Evolutionary conservation across 2,329 filamentous ascomycete species (phyloP), one percentile per base, ranked within the genome.

Genomic region (Bimuria novae-zelandiae): DNA sequence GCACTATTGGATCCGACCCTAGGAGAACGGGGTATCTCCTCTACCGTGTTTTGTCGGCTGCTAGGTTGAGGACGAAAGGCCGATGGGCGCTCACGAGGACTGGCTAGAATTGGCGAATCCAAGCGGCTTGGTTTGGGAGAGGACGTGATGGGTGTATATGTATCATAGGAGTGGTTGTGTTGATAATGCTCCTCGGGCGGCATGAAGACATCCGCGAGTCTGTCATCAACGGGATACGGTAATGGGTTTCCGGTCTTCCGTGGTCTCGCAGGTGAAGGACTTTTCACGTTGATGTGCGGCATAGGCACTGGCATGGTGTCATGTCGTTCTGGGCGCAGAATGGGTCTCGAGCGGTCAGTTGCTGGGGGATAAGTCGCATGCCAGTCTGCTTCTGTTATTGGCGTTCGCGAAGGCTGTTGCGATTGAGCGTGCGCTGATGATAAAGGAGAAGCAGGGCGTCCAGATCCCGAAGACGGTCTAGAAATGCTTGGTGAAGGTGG

Each of bases 221-320:
- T 67, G 54, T 78, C 73, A 41, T 79, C 77, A 17, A 76, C 72
- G 2, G 77, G 77, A 57, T 80, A 80, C n/a, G 77, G 77, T 19
- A 79, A 61, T 16, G 67, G 55, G 19, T 60, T 62, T 14, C 43
- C 56, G 7, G 56, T 43, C 8, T 55, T 62, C 8, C 62, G 61
- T 21, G 60, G 62, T 53, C 70, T 65, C 36, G 65, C 63, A 43
- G 67, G 68, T 17, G 64, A 71, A 7, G 69, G 65, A 29, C 65
- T 71, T 48, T 69, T 66, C 14, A 68, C 60, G 47, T 72, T 69
- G 16, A 73, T 68, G 3, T 70, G 60, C 21, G 72, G 69, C 25
- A 43, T 61, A 5, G 63, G 64, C 7, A 65, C 56, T 14, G 65
- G 68, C 48, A 70, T 62, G 7, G 62, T 69, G 4, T 74, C 67